These are phyloP conservation scores for Fusarium clavum DNA, from an alignment of 2,329 filamentous ascomycete species.

Conservation along the genomic window DNA sequence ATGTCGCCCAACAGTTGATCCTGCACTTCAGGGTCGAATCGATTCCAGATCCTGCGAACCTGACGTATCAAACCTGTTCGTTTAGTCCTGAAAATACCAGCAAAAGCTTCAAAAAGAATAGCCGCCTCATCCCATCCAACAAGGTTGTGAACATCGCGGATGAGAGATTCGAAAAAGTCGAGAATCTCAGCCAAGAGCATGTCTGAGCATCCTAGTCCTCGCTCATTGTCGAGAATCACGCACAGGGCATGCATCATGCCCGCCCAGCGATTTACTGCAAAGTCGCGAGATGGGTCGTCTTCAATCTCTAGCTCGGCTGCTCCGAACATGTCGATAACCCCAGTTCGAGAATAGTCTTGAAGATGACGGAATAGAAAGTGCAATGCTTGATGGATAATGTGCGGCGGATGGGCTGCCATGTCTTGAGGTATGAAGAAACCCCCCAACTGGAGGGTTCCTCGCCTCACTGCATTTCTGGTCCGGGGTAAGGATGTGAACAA, in stretches of 20 bases:
- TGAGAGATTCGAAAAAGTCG: slow-evolving; percentile 41
- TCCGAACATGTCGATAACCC: slow-evolving; percentile 35
- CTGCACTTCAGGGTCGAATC: slow-evolving; percentile 37
- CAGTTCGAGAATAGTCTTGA: slow-evolving; percentile 21
- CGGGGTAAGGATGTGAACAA: slow-evolving; percentile 31
- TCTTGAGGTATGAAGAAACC: slow-evolving; percentile 22
- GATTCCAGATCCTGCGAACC: slow-evolving; percentile 39
- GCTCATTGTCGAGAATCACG: slow-evolving; percentile 45
- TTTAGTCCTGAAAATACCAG: slow-evolving; percentile 37
- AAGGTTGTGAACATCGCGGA: slow-evolving; percentile 35
- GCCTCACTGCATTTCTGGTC: slow-evolving; percentile 20
- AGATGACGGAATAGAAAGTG: slow-evolving; percentile 37
- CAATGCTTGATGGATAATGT: slow-evolving; percentile 26
- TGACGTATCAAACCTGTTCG: slow-evolving; percentile 14
- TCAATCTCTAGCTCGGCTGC: slow-evolving; percentile 25
- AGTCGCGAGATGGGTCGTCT: neutral
- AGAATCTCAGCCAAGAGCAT: slow-evolving; percentile 41
- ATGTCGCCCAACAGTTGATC: slow-evolving; percentile 35
- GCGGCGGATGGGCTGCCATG: neutral
- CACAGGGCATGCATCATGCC: slow-evolving; percentile 41
- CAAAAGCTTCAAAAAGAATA: slow-evolving; percentile 41
- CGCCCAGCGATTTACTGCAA: slow-evolving; percentile 26
- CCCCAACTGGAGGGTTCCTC: slow-evolving; percentile 22
- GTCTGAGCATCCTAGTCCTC: slow-evolving; percentile 46
- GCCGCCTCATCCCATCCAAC: slow-evolving; percentile 21